Evolutionary conservation across 306 rosid species (phyloP).

Genomic region (Betula pendula): DNA sequence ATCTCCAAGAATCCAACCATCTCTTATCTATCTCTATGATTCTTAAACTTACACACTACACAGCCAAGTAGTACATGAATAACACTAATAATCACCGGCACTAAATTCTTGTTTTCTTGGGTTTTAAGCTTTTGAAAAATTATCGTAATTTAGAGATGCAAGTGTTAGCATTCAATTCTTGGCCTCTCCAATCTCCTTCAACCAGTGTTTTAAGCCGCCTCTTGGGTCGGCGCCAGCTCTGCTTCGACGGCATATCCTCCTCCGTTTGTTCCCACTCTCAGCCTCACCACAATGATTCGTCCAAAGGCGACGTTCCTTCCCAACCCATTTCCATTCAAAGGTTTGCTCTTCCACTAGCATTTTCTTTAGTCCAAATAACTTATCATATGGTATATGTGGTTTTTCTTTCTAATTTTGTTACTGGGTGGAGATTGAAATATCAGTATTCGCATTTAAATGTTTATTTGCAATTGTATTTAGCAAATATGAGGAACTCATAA

Average conservation of each 20-base stretch:
- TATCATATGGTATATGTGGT: neutral
- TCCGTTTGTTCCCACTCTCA: constrained; percentile 50
- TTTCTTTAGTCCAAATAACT: neutral
- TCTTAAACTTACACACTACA: neutral
- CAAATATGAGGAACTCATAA: neutral
- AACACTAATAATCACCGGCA: neutral
- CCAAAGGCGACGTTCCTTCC: constrained; percentile 37
- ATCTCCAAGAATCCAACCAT: neutral
- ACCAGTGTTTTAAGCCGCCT: constrained; percentile 42
- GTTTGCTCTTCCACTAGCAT: constrained; percentile 30
- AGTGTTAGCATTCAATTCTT: constrained; percentile 52
- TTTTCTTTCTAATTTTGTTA: neutral
- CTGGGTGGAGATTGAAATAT: neutral
- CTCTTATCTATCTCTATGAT: constrained; percentile 28
- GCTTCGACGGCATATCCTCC: constrained; percentile 67
- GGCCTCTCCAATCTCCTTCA: constrained; percentile 36
- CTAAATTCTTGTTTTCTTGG: neutral
- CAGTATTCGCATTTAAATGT: neutral
- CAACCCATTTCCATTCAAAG: constrained; percentile 52
- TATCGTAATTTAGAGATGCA: constrained; percentile 42
- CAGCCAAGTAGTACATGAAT: neutral
- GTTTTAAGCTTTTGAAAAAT: neutral
- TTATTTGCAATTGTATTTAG: neutral
- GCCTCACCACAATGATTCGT: constrained; percentile 15
- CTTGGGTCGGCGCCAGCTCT: constrained; percentile 64